Evolutionary conservation across 169 alveolate genomes (phyloP).

Genomic region (Plasmodium ovale): DNA sequence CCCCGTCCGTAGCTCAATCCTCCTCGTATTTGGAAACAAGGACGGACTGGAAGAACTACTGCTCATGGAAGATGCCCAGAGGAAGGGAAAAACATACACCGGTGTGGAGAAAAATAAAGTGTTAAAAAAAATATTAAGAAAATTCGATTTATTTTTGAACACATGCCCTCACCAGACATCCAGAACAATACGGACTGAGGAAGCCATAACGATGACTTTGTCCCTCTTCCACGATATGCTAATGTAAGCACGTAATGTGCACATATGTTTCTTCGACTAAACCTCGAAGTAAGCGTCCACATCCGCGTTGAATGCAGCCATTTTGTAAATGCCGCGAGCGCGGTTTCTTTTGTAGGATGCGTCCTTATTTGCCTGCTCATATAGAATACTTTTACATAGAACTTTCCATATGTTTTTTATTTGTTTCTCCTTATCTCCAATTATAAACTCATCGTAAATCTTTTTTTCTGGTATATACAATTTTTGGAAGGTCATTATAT

Average conservation of each 20-base stretch:
- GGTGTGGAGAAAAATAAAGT: constrained; percentile 24
- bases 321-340: constrained; percentile 30
- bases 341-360: neutral
- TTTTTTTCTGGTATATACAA: constrained; percentile 53
- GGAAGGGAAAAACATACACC: constrained; percentile 18
- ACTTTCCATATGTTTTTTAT: constrained; percentile 74
- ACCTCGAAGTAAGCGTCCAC: constrained; percentile 31
- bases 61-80: constrained; percentile 33
- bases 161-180: constrained; percentile 94
- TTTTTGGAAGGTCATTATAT: constrained; percentile 18
- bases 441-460: constrained; percentile 47
- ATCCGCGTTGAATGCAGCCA: constrained; percentile 32
- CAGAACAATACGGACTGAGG: constrained; percentile 97
- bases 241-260: neutral
- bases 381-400: constrained; percentile 46
- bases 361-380: constrained; percentile 40
- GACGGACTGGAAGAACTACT: constrained; percentile 55
- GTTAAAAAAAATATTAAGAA: constrained; percentile 77
- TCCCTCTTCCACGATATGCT: constrained; percentile 73
- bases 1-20: constrained; percentile 25
- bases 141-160: constrained; percentile 92
- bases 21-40: constrained; percentile 63
- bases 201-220: constrained; percentile 93
- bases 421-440: constrained; percentile 50
- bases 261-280: neutral